Base-by-base conservation (phyloP, 208 protist genomes). In the Angomonas desouzai region DNA sequence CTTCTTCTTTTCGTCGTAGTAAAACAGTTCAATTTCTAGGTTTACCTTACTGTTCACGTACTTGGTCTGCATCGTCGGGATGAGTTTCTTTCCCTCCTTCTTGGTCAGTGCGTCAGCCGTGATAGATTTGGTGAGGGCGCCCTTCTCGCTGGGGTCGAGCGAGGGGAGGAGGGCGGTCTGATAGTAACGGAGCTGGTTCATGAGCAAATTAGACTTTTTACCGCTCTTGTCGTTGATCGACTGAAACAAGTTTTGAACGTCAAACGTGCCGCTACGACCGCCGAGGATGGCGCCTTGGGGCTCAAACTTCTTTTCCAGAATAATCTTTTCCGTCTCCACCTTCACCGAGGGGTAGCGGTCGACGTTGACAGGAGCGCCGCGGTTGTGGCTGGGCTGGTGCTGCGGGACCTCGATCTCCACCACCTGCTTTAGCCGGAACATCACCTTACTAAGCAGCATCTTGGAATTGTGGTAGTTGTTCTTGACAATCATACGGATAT, bases 401-500 rank as follows among this genome's bases (percentile, higher is more conserved):
- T 27, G 18, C 45, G 45, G 45, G 9, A 51, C 45, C 45, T 27
- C 20, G 9, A 51, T 23, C 45, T 51, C 45, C 45, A 51, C 45
- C 45, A 27, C 45, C 45, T 51, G 45, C 45, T 51, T 51, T 4
- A 51, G 6, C 20, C 45, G 9, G 20, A 51, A 23, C 18, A 51
- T 23, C 20, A 51, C 45, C 45, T 23, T 13, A 27, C 18, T 27
- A 23, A 51, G 45, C 3, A 51, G 4, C 45, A 23, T 51, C 20
- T 51, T 51, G 20, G 45, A 13, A 4, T 23, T 13, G 45, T 51
- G 45, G 18, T 22, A 27, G 45, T 51, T 51, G 45, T 51, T 51
- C 20, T 51, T 51, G 20, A 51, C 20, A 51, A 51, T 51, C 45
- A 51, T 51, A 23, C 45, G 45, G n/a, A 51, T 51, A 23, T 51